Evolutionary conservation across 176 grass and related monocot species (phyloP), one percentile per base, ranked within the genome.

Genomic region (Juncus effusus): DNA sequence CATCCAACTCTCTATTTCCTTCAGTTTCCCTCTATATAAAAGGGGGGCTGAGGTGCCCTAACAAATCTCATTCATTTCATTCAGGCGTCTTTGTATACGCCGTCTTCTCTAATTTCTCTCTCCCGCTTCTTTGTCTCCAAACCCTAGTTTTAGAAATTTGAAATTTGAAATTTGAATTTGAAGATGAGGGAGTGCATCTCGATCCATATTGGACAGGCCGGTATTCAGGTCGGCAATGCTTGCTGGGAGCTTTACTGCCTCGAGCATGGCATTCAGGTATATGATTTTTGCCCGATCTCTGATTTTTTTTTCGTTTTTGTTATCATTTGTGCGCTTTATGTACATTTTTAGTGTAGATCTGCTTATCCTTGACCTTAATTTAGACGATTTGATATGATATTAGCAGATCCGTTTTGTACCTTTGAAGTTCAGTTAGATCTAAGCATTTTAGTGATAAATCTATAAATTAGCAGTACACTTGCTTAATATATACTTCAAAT

Each of bases 211-310:
- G 88, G 88, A 2, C 88, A 91, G 77, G 88, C 84, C 55, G 88
- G 88, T 37, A 91, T 91, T 84, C 84, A 91, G 77, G 88, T 91
- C 64, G 84, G 88, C 4, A 91, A 91, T 67, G 77, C 80, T 6
- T 91, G 88, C 88, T 91, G 88, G 84, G 88, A 91, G 54, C 88
- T 91, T 3, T 91, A 91, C 84, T 91, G 88, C 80, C 88, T 91
- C 44, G 88, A 91, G 88, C 88, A 91, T 4, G 88, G 88, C 80
- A 91, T 91, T 13, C 84, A 91, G 88, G 88, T 91, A 82, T 14
- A 0, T 11, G 63, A 60, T 61, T 3, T 5, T 2, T 38, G n/a
- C 19, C 19, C 19, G 19, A 28, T 28, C 19, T 28, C 19, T 28
- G 19, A 28, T 28, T 28, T 28, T 28, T 1, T 28, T 28, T 28